A percentile compares a stretch with the other conserved stretches of the same genome.
phyloP scores from a whole-genome alignment of 169 alveolate species.

The Cryptosporidium viatorum region DNA sequence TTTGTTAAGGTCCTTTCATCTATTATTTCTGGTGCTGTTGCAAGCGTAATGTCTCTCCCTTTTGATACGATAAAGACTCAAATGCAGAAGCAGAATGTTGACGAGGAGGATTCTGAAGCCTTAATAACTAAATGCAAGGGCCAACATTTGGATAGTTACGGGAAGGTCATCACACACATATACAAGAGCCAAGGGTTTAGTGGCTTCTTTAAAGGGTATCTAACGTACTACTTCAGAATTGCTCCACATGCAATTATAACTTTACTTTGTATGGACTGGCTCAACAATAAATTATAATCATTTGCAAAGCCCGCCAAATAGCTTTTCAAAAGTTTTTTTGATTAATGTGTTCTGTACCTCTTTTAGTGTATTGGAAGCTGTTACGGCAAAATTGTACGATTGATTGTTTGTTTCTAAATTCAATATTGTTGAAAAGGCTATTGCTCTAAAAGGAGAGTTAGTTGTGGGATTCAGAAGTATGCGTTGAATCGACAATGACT shows the following conservation, averaged over 20 bases:
- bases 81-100: constrained; percentile 83
- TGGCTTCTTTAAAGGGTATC: constrained; percentile 93
- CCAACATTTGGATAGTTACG: neutral
- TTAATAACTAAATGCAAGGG: neutral
- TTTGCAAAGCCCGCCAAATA: no score
- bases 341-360: neutral
- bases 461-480: no score
- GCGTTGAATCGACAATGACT: no score
- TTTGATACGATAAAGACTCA: constrained; percentile 95
- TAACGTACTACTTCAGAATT: constrained; percentile 93
- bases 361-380: no score
- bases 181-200: constrained; percentile 89
- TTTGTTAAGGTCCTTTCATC: constrained; percentile 85
- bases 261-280: constrained; percentile 87
- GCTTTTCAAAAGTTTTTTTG: neutral
- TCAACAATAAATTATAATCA: constrained; percentile 46
- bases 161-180: constrained; percentile 41
- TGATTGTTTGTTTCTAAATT: no score
- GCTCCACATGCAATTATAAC: constrained; percentile 97
- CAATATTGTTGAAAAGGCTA: no score
- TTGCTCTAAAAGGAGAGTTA: no score
- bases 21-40: constrained; percentile 92
- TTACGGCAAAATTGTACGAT: no score
- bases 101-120: neutral
- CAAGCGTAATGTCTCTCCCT: constrained; percentile 94